Evolutionary conservation across 164 flowering plant species (phyloP).

Genomic region (Kingdonia uniflora): DNA sequence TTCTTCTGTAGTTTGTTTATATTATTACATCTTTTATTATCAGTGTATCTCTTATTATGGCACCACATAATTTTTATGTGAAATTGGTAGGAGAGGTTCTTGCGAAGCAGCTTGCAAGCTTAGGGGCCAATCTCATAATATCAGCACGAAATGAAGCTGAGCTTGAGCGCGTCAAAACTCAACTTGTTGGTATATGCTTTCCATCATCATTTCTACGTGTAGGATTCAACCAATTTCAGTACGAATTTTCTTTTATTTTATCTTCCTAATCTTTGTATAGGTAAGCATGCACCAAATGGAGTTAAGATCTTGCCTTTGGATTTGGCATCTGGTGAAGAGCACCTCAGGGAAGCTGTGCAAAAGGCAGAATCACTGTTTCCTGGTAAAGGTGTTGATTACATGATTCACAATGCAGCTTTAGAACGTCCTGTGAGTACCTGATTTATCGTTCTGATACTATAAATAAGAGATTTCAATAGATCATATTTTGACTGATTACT

Average conservation of each 20-base stretch:
- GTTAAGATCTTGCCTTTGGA: conserved; percentile 80
- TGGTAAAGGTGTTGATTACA: conserved; percentile 71
- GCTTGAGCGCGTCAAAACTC: conserved; percentile 59
- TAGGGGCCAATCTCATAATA: conserved; percentile 84
- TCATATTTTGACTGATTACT: too few species aligned
- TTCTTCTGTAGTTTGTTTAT: too few species aligned
- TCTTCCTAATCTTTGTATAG: conserved; percentile 19
- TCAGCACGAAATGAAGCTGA: conserved; percentile 85
- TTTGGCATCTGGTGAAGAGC: conserved; percentile 66
- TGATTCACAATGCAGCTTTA: conserved; percentile 92
- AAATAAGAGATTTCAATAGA: too few species aligned
- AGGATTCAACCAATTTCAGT: background rate
- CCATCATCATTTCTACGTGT: background rate
- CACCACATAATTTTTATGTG: too few species aligned
- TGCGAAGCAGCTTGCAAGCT: conserved; percentile 68
- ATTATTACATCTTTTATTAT: too few species aligned
- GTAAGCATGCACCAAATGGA: conserved; percentile 75
- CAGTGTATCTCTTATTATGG: too few species aligned
- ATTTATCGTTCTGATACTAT: background rate
- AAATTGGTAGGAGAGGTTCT: conserved; percentile 60
- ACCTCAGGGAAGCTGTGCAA: conserved; percentile 56
- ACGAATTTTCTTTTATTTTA: background rate
- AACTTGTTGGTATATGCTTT: conserved; percentile 49
- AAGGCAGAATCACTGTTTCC: conserved; percentile 71
- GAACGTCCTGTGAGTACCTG: conserved; percentile 78